Percentiles rank a stretch among this genome's conserved stretches.
Conservation (phyloP, 148 eudicot genomes). For the Pharnaceum exiguum region DNA sequence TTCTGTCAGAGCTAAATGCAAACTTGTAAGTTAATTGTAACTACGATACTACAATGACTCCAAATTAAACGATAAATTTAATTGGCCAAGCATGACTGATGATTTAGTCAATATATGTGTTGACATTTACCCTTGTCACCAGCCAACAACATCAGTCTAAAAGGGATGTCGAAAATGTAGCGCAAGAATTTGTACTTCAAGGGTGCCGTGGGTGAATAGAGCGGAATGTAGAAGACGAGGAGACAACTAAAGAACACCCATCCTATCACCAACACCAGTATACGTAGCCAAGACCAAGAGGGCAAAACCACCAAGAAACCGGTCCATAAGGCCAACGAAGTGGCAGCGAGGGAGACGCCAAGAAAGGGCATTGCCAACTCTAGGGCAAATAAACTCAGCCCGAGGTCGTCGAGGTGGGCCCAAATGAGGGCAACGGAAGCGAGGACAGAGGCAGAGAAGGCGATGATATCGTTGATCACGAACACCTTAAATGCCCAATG, state of each 20-base stretch:
- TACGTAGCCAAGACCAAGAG: conserved; percentile 4
- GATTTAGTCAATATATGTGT: not conserved
- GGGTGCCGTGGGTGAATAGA: conserved; percentile 4
- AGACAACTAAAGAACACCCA: conserved; percentile 15
- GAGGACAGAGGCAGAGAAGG: conserved; percentile 15
- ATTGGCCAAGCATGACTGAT: too few relatives aligned
- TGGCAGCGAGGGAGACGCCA: conserved; percentile 13
- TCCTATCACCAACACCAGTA: conserved; percentile 20
- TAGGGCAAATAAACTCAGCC: conserved; percentile 9
- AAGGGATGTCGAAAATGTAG: conserved; percentile 9
- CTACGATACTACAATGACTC: too few relatives aligned
- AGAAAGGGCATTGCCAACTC: conserved; percentile 23
- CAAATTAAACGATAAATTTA: too few relatives aligned
- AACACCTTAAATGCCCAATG: conserved; percentile 21
- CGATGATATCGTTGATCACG: conserved; percentile 10
- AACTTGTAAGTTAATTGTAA: too few relatives aligned
- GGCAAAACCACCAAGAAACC: conserved; percentile 18
- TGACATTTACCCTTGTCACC: conserved; percentile 1
- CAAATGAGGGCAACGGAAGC: conserved; percentile 18
- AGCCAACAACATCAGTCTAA: conserved; percentile 18
- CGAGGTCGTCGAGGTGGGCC: conserved; percentile 25
- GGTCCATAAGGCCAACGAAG: conserved; percentile 22
- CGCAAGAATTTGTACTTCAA: conserved; percentile 5
- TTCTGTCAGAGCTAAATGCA: too few relatives aligned
- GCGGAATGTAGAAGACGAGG: conserved; percentile 18